These are phyloP conservation scores for Penicillium antarcticum DNA, from an alignment of 495 filamentous ascomycete genomes.

Conservation along the genomic window DNA sequence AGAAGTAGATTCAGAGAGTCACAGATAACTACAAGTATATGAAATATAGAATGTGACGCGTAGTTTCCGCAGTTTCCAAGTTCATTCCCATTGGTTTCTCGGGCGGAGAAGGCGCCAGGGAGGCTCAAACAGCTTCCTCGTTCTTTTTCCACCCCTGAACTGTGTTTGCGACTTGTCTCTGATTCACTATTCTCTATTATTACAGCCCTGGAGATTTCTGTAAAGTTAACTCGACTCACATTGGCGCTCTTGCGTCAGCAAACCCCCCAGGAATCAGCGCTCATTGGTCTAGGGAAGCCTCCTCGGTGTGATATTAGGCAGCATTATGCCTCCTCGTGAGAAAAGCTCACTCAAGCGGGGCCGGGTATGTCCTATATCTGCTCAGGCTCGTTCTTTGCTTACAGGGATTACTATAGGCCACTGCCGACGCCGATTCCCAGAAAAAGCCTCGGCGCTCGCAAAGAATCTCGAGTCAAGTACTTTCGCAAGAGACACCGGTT, in stretches of 20 bases:
- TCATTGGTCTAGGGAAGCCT: slow-evolving; percentile 19
- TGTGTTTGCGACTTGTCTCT: background rate
- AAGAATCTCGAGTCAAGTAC: slow-evolving; percentile 51
- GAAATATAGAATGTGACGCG: background rate
- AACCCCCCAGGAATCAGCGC: background rate
- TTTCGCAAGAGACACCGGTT: slow-evolving; percentile 54
- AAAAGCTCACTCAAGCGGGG: slow-evolving; percentile 54
- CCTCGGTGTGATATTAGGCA: slow-evolving; percentile 5
- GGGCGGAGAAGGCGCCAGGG: slow-evolving; percentile 3
- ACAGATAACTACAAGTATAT: background rate
- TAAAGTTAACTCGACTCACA: background rate
- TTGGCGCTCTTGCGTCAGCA: background rate
- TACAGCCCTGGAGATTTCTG: background rate
- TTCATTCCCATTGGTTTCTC: background rate
- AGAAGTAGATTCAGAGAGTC: background rate
- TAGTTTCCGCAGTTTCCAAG: background rate
- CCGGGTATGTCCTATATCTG: slow-evolving; percentile 30
- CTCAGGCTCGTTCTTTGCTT: slow-evolving; percentile 6
- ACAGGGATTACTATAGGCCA: slow-evolving; percentile 28
- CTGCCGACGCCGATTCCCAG: slow-evolving; percentile 34
- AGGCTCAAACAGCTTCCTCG: background rate
- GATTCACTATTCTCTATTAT: background rate
- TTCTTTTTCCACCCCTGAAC: background rate
- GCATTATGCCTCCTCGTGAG: slow-evolving; percentile 48
- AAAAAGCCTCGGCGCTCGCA: slow-evolving; percentile 54